Percentiles rank a stretch among this genome's conserved stretches.
Evolutionary conservation across 1,139 yeast genomes (phyloP).

Genomic region (Magnusiomyces magnusii): DNA sequence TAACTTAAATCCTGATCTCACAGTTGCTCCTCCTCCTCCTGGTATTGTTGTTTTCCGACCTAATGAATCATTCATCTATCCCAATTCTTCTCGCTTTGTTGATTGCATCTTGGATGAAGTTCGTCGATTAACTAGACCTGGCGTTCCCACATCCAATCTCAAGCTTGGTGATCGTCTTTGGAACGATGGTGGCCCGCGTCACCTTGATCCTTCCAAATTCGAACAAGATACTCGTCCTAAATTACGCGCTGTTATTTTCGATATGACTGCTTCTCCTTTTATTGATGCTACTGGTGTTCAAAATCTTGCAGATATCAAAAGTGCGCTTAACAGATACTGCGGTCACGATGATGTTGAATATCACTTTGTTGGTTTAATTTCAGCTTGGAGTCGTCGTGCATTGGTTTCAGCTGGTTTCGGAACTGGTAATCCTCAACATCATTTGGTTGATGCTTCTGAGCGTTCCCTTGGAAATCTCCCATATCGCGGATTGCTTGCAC

Average conservation of each 20-base stretch:
- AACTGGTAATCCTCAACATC: conserved; percentile 28
- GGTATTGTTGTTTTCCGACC: conserved; percentile 86
- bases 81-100: conserved; percentile 68
- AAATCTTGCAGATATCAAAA: conserved; percentile 65
- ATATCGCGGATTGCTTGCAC: background rate
- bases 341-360: conserved; percentile 71
- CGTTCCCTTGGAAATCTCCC: background rate
- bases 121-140: conserved; percentile 48
- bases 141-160: conserved; percentile 18
- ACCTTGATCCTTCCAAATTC: conserved; percentile 1
- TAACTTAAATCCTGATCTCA: conserved; percentile 50
- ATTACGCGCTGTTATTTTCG: conserved; percentile 66
- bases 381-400: conserved; percentile 82
- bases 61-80: conserved; percentile 70
- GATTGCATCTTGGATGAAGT: conserved; percentile 66
- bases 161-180: conserved; percentile 70
- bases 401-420: conserved; percentile 78
- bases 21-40: conserved; percentile 73
- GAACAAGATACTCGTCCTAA: conserved; percentile 52
- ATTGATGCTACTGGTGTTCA: conserved; percentile 78
- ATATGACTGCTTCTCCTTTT: conserved; percentile 68
- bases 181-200: conserved; percentile 78
- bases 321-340: conserved; percentile 64
- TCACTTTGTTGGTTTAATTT: conserved; percentile 78
- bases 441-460: conserved; percentile 2